Evolutionary conservation across 371 early-diverging fungal species (phyloP), one percentile per base, ranked within the genome.

Genomic region (Actinomucor elegans): DNA sequence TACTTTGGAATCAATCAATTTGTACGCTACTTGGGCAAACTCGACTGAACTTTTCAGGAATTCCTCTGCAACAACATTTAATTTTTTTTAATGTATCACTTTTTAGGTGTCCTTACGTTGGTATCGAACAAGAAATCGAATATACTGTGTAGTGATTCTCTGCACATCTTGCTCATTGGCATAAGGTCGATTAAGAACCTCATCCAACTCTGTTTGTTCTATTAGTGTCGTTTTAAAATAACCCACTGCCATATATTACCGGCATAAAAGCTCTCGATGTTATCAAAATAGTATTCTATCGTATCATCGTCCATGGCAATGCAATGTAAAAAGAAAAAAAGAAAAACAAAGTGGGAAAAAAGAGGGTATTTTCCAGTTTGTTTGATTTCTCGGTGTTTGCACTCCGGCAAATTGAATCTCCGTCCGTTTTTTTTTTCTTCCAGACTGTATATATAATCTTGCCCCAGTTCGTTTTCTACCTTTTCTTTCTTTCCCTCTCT

Each of bases 1-100:
- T 24, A 85, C 51, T 18, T 76, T 66, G 23, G 88, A 85, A 52
- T 87, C 88, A 35, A 87, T 69, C 46, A 89, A 65, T 43, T 82
- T 78, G 58, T 85, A 87, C 28, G 83, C 80, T 35, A 81, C 75
- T 32, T 71, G 70, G 12, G 76, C 73, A 38, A 86, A 63, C 35
- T 86, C 85, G 6, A 69, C 59, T 1, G 59, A 47, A 6, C 68
- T 64, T 24, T 76, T 68, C 32, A 82, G 38, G 51, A 77, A 85
- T 23, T 83, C 79, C 29, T 81, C 84, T 83, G 61, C 23, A 32
- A 3, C 18, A 20, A 3, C 18, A 17, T 5, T 29, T 29, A 15
- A 15, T 6, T 12, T 18, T 27, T 2, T 42, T 7, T 42, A 24
- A 4, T 27, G 15, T 43, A 42, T 23, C 15, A 2, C 6, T 6